These are phyloP conservation scores for Sparassis latifolia DNA, from an alignment of 1,284 basidiomycete genomes.

Conservation along the genomic window DNA sequence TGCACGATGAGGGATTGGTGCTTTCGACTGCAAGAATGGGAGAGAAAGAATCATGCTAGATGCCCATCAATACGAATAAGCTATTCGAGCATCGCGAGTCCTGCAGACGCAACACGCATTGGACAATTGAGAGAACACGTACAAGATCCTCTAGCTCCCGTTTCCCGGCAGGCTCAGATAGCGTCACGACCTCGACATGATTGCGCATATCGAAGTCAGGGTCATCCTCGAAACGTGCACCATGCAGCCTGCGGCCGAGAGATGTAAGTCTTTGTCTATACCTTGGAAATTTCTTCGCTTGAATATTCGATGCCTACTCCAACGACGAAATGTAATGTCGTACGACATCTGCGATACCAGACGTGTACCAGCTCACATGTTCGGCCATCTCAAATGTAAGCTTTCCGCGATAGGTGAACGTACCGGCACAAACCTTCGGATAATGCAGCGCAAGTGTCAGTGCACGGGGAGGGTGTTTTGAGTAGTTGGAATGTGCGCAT, in stretches of 20 bases:
- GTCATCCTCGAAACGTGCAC: conserved; percentile 22
- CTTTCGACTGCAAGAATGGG: background rate
- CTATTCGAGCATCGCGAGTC: too few relatives aligned
- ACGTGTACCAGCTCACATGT: too few relatives aligned
- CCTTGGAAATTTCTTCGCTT: conserved; percentile 19
- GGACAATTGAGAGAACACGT: background rate
- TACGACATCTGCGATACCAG: too few relatives aligned
- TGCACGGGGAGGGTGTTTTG: too few relatives aligned
- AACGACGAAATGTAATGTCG: too few relatives aligned
- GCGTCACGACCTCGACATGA: conserved; percentile 14
- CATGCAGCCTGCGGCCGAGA: conserved; percentile 19
- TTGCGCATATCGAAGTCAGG: conserved; percentile 20
- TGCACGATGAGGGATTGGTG: background rate
- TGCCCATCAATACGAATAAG: too few relatives aligned
- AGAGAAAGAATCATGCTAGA: background rate
- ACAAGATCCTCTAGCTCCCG: conserved; percentile 22
- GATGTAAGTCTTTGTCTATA: conserved; percentile 21
- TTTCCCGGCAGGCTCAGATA: conserved; percentile 24
- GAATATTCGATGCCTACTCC: conserved; percentile 6
- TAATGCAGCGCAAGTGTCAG: too few relatives aligned
- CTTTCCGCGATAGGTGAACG: conserved; percentile 16
- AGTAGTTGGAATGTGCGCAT: background rate
- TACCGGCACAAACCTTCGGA: conserved; percentile 19
- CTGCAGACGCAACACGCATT: too few relatives aligned
- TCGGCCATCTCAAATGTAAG: conserved; percentile 10